phyloP scores from a whole-genome alignment of 352 stramenopile genomes.

The Globisporangium camurandrum region DNA sequence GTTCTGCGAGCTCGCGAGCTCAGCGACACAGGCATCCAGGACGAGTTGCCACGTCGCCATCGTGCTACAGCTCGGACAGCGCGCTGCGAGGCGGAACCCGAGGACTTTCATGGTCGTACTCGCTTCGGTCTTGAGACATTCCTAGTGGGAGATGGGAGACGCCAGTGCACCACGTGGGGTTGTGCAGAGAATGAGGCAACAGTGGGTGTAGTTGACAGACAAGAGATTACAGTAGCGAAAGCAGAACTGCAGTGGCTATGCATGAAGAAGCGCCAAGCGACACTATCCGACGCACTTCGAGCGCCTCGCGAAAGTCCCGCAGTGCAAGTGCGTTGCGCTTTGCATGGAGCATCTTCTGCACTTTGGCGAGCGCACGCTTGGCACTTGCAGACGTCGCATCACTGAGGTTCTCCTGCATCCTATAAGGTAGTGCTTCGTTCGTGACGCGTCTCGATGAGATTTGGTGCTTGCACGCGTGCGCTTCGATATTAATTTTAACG shows the following conservation, averaged over 20 bases:
- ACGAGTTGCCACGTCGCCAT: constrained; percentile 57
- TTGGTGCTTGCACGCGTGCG: no score
- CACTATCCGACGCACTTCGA: constrained; percentile 34
- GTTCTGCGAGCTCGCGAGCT: constrained; percentile 69
- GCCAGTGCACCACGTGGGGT: no score
- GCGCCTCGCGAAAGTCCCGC: constrained; percentile 45
- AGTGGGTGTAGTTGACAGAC: no score
- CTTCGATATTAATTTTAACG: no score
- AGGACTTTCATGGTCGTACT: constrained; percentile 52
- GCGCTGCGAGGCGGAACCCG: constrained; percentile 55
- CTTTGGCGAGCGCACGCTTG: constrained; percentile 47
- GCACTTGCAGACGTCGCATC: constrained; percentile 30
- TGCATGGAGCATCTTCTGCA: constrained; percentile 54
- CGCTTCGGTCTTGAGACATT: constrained; percentile 63
- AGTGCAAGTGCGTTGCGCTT: constrained; percentile 51
- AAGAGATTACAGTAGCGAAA: no score
- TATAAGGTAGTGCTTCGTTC: constrained; percentile 3
- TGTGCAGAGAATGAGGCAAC: neutral
- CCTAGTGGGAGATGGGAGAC: constrained; percentile 20
- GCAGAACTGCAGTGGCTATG: no score
- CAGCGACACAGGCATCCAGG: constrained; percentile 46
- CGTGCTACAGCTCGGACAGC: constrained; percentile 46
- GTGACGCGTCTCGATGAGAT: no score
- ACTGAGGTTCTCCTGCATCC: constrained; percentile 43
- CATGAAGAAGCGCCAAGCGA: no score